Conservation (phyloP, 805 yeast genomes). For the Alloascoidea hylecoeti region DNA sequence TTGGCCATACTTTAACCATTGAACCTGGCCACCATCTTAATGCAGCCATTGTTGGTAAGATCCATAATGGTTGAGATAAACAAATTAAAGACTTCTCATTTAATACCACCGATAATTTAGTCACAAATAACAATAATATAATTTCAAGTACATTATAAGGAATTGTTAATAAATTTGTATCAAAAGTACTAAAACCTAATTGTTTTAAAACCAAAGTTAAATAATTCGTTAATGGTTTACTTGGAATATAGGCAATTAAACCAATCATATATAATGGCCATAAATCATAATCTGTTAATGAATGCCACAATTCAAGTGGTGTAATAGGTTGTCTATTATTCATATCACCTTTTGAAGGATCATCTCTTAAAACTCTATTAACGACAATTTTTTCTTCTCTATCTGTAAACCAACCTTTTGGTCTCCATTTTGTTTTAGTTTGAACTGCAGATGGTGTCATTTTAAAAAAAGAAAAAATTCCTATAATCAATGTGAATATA, state of each 20-base stretch:
- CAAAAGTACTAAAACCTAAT: slow-evolving; percentile 35
- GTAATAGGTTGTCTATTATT: slow-evolving; percentile 41
- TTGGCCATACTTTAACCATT: slow-evolving; percentile 24
- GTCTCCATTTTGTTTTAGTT: slow-evolving; percentile 33
- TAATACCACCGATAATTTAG: slow-evolving; percentile 26
- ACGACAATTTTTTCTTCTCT: slow-evolving; percentile 44
- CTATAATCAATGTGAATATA: slow-evolving; percentile 35
- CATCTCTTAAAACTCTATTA: slow-evolving; percentile 46
- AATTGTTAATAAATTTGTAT: slow-evolving; percentile 35
- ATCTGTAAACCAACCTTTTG: slow-evolving; percentile 38
- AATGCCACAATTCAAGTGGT: slow-evolving; percentile 22
- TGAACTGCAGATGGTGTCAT: slow-evolving; percentile 46
- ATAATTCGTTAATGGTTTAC: slow-evolving; percentile 23
- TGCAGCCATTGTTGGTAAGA: slow-evolving; percentile 18
- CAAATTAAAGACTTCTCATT: no score
- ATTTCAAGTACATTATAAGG: slow-evolving; percentile 23
- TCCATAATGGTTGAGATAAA: slow-evolving; percentile 17
- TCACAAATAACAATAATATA: slow-evolving; percentile 16
- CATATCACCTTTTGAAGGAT: slow-evolving; percentile 53
- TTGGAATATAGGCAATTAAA: slow-evolving; percentile 25
- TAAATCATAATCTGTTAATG: slow-evolving; percentile 33
- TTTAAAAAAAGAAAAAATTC: slow-evolving; percentile 26
- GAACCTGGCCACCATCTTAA: slow-evolving; percentile 27
- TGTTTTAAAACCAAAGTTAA: slow-evolving; percentile 31
- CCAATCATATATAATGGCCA: slow-evolving; percentile 44